Conservation (phyloP, 2,329 filamentous ascomycete species). For the Bipolaris zeicola region DNA sequence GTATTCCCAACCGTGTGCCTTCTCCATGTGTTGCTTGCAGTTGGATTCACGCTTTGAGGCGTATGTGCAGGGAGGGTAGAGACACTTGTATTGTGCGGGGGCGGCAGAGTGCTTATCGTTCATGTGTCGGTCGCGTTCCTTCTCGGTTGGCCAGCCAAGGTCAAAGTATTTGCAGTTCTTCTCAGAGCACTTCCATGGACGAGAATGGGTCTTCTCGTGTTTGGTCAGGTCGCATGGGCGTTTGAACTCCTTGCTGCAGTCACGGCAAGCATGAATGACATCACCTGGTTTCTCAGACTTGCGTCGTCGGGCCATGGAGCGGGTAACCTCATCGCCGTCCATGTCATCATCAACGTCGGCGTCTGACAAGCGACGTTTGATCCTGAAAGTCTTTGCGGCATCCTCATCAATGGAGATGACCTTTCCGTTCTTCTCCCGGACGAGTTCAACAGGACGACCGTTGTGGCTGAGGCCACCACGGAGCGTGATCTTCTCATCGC, state of each 20-base stretch:
- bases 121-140: constrained; percentile 93
- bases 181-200: constrained; percentile 91
- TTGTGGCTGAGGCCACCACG: constrained; percentile 81
- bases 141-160: constrained; percentile 94
- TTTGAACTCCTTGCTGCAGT: constrained; percentile 89
- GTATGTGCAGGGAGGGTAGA: constrained; percentile 84
- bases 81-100: constrained; percentile 82
- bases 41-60: constrained; percentile 95
- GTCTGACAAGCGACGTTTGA: constrained; percentile 58
- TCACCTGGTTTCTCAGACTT: constrained; percentile 89
- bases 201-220: constrained; percentile 96
- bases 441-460: constrained; percentile 81
- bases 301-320: constrained; percentile 94
- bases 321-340: constrained; percentile 81
- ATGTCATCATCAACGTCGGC: constrained; percentile 62
- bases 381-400: constrained; percentile 65
- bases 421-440: constrained; percentile 80
- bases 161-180: constrained; percentile 86
- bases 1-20: constrained; percentile 90
- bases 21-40: constrained; percentile 99
- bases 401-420: constrained; percentile 70
- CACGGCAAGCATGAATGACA: constrained; percentile 77
- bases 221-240: constrained; percentile 97
- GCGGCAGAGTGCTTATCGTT: constrained; percentile 91
- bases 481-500: constrained; percentile 75